Conservation (phyloP, 768 basidiomycete species). For the Boletus pseudopeckii region DNA sequence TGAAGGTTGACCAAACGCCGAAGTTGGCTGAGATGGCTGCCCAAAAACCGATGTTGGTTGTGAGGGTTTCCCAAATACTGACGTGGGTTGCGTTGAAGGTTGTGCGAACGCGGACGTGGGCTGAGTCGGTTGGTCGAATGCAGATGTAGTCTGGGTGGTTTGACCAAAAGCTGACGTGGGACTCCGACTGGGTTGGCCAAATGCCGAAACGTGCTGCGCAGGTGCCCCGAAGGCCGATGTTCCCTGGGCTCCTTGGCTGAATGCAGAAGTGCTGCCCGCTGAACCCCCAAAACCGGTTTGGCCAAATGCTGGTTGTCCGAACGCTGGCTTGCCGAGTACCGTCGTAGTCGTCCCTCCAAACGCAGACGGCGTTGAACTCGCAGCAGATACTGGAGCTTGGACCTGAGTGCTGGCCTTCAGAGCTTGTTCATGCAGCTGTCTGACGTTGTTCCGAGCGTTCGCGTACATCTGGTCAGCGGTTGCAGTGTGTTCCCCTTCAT, state of each 20-base stretch:
- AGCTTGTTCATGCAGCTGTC: slow-evolving; percentile 53
- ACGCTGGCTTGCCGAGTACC: slow-evolving; percentile 26
- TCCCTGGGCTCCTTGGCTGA: slow-evolving; percentile 28
- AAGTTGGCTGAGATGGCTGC: slow-evolving; percentile 30
- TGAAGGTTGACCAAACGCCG: slow-evolving; percentile 37
- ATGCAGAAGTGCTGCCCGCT: slow-evolving; percentile 14
- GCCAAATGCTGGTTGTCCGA: slow-evolving; percentile 43
- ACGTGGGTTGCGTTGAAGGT: slow-evolving; percentile 28
- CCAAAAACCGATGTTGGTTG: slow-evolving; percentile 28
- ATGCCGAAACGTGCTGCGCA: slow-evolving; percentile 32
- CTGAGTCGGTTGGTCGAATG: slow-evolving; percentile 34
- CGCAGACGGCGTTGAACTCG: slow-evolving; percentile 25
- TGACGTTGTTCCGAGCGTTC: slow-evolving; percentile 48
- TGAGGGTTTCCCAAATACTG: slow-evolving; percentile 35
- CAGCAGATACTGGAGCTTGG: slow-evolving; percentile 8
- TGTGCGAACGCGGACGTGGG: slow-evolving; percentile 24
- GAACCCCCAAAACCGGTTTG: slow-evolving; percentile 29
- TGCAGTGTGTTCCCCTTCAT: slow-evolving; percentile 54
- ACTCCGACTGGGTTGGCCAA: slow-evolving; percentile 38
- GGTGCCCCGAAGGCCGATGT: slow-evolving; percentile 36
- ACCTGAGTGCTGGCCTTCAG: slow-evolving; percentile 37
- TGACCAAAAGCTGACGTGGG: slow-evolving; percentile 38
- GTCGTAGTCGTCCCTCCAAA: slow-evolving; percentile 30
- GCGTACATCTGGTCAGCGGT: slow-evolving; percentile 48
- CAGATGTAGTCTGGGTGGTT: slow-evolving; percentile 23